Evolutionary conservation across 1,284 basidiomycete genomes (phyloP).

Genomic region (Apiotrichum veenhuisii): DNA sequence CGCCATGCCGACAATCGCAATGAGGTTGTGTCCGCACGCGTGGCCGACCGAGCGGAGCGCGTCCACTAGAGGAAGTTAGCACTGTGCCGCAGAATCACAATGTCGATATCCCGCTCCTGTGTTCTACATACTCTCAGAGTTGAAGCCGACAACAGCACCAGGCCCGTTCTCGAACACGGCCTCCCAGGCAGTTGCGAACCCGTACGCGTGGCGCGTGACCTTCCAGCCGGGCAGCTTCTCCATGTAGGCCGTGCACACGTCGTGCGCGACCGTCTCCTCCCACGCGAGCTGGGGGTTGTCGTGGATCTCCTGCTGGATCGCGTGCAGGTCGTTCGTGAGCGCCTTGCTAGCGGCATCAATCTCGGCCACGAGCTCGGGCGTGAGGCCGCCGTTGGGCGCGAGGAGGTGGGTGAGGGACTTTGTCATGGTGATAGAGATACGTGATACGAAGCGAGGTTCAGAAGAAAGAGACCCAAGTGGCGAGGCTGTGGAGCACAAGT

Average conservation of each 20-base stretch:
- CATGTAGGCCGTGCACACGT: slow-evolving; percentile 59
- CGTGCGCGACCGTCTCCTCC: slow-evolving; percentile 55
- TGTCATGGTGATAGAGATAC: no score
- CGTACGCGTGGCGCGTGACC: slow-evolving; percentile 58
- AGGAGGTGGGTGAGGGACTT: not conserved
- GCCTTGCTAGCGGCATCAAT: not conserved
- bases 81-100: no score
- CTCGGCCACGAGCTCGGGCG: slow-evolving; percentile 1
- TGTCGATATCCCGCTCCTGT: no score
- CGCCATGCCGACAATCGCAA: slow-evolving; percentile 42
- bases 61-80: slow-evolving; percentile 34
- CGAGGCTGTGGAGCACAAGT: no score
- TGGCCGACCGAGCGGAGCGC: slow-evolving; percentile 20
- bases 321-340: slow-evolving; percentile 18
- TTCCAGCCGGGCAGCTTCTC: slow-evolving; percentile 55
- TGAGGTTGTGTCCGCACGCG: slow-evolving; percentile 59
- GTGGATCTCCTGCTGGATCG: slow-evolving; percentile 18
- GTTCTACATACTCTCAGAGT: slow-evolving; percentile 19
- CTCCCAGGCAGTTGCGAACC: slow-evolving; percentile 51
- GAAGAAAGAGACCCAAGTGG: no score
- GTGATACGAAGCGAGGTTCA: not conserved
- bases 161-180: slow-evolving; percentile 23
- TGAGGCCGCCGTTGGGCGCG: not conserved
- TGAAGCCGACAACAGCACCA: slow-evolving; percentile 28
- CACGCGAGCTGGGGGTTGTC: slow-evolving; percentile 30